phyloP scores from a whole-genome alignment of 1,284 basidiomycete genomes.

The Farysia itapuensis region DNA sequence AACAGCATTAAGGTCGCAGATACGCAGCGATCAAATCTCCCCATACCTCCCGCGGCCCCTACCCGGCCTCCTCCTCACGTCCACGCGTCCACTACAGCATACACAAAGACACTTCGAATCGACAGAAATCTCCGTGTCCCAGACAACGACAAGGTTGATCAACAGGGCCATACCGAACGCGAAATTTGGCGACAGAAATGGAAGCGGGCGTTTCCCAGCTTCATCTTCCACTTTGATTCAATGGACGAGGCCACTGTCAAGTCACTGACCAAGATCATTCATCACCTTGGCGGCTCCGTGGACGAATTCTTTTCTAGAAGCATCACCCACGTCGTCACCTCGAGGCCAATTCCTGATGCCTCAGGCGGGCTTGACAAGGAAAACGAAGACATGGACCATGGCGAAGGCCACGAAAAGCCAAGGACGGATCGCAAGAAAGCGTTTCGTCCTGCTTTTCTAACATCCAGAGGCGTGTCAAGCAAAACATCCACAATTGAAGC shows the following conservation, averaged over 20 bases:
- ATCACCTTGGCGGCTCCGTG: slow-evolving; percentile 46
- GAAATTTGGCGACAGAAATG: slow-evolving; percentile 49
- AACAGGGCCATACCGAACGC: slow-evolving; percentile 36
- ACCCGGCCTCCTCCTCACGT: slow-evolving; percentile 9
- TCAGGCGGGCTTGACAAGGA: neutral
- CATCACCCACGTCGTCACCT: slow-evolving; percentile 56
- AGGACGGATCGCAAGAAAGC: slow-evolving; percentile 7
- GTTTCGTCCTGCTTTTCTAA: slow-evolving; percentile 33
- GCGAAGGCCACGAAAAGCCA: neutral
- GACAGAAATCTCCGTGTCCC: slow-evolving; percentile 40
- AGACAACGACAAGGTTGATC: slow-evolving; percentile 36
- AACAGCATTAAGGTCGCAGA: slow-evolving; percentile 28
- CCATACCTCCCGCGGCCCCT: slow-evolving; percentile 1
- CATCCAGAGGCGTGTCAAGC: slow-evolving; percentile 11
- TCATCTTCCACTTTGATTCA: slow-evolving; percentile 56
- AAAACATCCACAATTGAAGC: slow-evolving; percentile 7
- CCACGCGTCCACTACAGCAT: slow-evolving; percentile 1
- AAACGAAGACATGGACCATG: slow-evolving; percentile 1
- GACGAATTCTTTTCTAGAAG: slow-evolving; percentile 57
- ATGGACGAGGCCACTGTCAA: slow-evolving; percentile 37
- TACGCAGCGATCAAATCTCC: slow-evolving; percentile 7
- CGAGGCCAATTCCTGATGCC: slow-evolving; percentile 30
- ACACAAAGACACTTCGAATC: slow-evolving; percentile 43
- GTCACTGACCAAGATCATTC: slow-evolving; percentile 31
- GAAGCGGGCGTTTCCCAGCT: slow-evolving; percentile 47